Conservation (phyloP, 768 basidiomycete genomes). For the Fibroporia radiculosa region DNA sequence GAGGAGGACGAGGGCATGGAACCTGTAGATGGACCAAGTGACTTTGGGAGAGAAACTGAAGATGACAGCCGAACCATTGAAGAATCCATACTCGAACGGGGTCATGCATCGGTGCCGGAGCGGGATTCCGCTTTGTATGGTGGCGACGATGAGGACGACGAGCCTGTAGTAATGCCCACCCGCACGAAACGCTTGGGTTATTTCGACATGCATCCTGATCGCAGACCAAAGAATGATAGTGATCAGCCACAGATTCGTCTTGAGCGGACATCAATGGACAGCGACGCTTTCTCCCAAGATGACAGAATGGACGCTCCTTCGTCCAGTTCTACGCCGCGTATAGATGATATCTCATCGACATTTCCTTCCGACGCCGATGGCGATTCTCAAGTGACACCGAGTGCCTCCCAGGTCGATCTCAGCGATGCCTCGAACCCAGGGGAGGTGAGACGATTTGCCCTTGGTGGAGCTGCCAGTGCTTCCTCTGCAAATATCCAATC, state of each 20-base stretch:
- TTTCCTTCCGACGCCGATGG: not conserved
- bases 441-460: too few relatives aligned
- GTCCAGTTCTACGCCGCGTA: not conserved
- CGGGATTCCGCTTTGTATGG: constrained; percentile 10
- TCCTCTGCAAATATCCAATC: too few relatives aligned
- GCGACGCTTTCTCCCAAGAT: constrained; percentile 13
- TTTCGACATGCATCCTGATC: constrained; percentile 75
- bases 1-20: constrained; percentile 30
- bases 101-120: constrained; percentile 2
- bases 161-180: constrained; percentile 6
- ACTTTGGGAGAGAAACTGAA: constrained; percentile 12
- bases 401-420: not conserved
- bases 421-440: not conserved
- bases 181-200: constrained; percentile 45
- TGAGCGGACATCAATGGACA: constrained; percentile 15
- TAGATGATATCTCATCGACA: not conserved
- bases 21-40: constrained; percentile 11
- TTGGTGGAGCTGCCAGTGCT: too few relatives aligned
- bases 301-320: not conserved
- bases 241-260: constrained; percentile 17
- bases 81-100: constrained; percentile 11
- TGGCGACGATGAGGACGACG: constrained; percentile 23
- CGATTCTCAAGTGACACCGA: not conserved
- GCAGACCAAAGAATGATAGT: constrained; percentile 37
- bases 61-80: constrained; percentile 17